Evolutionary conservation across 2,329 filamentous ascomycete species (phyloP), one percentile per base, ranked within the genome.

Genomic region (Grosmannia serpens): DNA sequence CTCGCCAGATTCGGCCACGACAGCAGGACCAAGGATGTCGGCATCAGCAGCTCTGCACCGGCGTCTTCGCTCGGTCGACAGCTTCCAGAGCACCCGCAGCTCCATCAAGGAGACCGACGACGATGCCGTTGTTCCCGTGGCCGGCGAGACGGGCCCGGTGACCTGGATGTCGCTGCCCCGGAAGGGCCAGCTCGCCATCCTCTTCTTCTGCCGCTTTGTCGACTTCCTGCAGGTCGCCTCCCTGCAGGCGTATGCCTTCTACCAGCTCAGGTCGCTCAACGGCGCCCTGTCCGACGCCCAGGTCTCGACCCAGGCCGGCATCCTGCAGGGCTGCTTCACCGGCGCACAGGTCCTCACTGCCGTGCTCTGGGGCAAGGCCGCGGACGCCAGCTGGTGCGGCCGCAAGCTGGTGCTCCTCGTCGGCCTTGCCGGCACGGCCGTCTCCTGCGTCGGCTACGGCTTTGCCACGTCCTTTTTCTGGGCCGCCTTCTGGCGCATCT

Each of bases 331-430:
- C 20, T 82, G 83, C 29, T 91, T 90, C 66, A 88, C 87, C 0
- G 84, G 83, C 6, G 84, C 85, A 0, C 87, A 91, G 65, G 88
- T 89, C 60, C 68, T 86, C 24, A 90, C 87, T 1, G 86, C 86
- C 1, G 82, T 91, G 54, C 74, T 86, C 61, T 90, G 87, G 87
- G 87, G 87, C 0, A 77, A 85, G 33, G 75, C 86, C 3, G 79
- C 82, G 1, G 82, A 86, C 63, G 77, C 77, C 59, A 75, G 77
- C 60, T 76, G 74, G 70, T 73, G 79, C 58, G 87, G 87, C 0
- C 76, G 87, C 31, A 90, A 90, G 70, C 77, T 75, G 59, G 85
- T 89, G 17, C 76, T 91, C n/a, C 72, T 89, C 24, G 77, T 89
- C 55, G 87, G 87, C 0, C 70, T 89, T 44, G 70, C 84, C 15